Evolutionary conservation across 202 grass and related monocot species (phyloP).

Genomic region (Schoenoplectus tabernaemontani): DNA sequence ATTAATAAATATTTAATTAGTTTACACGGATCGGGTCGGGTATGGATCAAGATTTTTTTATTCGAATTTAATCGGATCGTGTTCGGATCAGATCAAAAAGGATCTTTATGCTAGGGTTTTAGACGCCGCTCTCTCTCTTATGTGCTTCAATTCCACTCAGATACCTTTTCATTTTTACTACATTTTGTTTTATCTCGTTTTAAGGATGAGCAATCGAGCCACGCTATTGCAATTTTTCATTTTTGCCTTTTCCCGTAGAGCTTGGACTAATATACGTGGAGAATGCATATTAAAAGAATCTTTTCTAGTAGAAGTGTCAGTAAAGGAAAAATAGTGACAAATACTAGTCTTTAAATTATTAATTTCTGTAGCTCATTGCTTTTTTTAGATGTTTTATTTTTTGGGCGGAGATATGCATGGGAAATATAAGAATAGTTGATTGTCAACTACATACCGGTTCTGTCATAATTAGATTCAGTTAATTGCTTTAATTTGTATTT

Average conservation of each 20-base stretch:
- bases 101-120: constrained; percentile 54
- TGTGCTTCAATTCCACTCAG: constrained; percentile 62
- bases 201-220: no score
- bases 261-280: no score
- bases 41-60: no score
- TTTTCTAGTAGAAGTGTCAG: no score
- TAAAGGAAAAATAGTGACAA: no score
- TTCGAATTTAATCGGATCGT: not conserved
- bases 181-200: not conserved
- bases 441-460: not conserved
- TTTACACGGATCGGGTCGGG: no score
- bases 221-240: no score
- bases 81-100: no score
- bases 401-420: not conserved
- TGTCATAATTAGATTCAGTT: not conserved
- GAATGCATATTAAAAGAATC: no score
- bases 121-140: constrained; percentile 71
- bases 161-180: not conserved
- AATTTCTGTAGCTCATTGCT: not conserved
- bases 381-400: not conserved
- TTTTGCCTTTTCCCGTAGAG: no score
- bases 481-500: not conserved
- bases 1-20: no score
- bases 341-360: no score
- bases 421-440: not conserved